phyloP scores from a whole-genome alignment of 495 filamentous ascomycete genomes.

The Penicillium arizonense region DNA sequence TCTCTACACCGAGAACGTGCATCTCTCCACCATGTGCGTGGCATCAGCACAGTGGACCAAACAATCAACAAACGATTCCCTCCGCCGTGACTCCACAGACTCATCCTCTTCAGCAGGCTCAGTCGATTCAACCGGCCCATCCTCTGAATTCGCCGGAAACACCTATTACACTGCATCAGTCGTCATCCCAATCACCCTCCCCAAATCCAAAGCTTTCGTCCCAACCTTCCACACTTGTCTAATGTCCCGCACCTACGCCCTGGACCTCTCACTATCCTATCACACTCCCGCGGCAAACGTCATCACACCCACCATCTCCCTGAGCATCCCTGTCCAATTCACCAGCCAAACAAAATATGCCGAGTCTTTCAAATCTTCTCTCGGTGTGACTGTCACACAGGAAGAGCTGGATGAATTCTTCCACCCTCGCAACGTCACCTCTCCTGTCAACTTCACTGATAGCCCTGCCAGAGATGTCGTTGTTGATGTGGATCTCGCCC shows the following conservation, averaged over 20 bases:
- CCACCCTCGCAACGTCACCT: constrained; percentile 32
- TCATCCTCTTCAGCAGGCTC: constrained; percentile 32
- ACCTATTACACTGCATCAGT: constrained; percentile 67
- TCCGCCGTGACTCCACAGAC: constrained; percentile 62
- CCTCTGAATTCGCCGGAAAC: constrained; percentile 36
- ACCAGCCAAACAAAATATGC: constrained; percentile 28
- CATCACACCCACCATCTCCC: constrained; percentile 52
- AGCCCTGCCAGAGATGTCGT: constrained; percentile 1
- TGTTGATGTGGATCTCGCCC: constrained; percentile 15
- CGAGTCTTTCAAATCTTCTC: constrained; percentile 15
- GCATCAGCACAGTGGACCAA: constrained; percentile 65
- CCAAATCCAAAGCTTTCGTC: constrained; percentile 67
- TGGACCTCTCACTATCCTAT: constrained; percentile 66
- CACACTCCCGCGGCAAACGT: constrained; percentile 56
- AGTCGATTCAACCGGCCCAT: constrained; percentile 34
- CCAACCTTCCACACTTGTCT: constrained; percentile 92
- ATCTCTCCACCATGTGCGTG: constrained; percentile 65
- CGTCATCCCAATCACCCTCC: constrained; percentile 72
- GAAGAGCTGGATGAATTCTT: constrained; percentile 42
- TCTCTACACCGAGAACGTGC: constrained; percentile 61
- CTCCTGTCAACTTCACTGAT: constrained; percentile 1
- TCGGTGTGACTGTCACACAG: constrained; percentile 30
- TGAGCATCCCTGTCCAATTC: constrained; percentile 79
- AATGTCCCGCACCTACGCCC: constrained; percentile 71
- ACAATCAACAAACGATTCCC: constrained; percentile 30